Evolutionary conservation across 768 basidiomycete species (phyloP), one percentile per base, ranked within the genome.

Genomic region (Suillus bovinus): DNA sequence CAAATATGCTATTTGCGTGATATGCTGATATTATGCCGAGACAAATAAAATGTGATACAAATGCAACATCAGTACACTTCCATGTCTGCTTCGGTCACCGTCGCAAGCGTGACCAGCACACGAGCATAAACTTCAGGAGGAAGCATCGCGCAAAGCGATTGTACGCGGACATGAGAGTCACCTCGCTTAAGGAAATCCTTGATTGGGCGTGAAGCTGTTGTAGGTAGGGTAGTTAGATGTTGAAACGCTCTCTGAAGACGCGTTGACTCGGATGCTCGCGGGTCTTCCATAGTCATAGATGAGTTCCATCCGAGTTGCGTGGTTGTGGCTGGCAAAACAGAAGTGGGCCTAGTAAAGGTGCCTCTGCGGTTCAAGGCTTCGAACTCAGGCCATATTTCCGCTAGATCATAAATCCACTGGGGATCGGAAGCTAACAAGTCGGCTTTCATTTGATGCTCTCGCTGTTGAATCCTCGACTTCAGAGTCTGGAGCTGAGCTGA

Each of bases 121-220:
- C 38, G 38, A 13, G 17, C 36, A 27, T 27, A 36, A 39, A 36
- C 55, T 56, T 27, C 17, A 24, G 55, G 38, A 7, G 55, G 38
- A 39, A 56, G 55, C 17, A 56, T 56, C 24, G 38, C 6, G 17
- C 36, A 38, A 56, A 56, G 55, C 20, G 55, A 56, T 56, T 27
- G 24, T 17, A 36, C 39, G 14, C 55, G 55, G 24, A 38, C 39
- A 27, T 39, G 5, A 8, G 36, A 8, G 17, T 10, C 38, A 20
- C 36, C 24, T 16, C 24, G 36, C 11, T 11, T 27, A 16, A 17
- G 38, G 10, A 56, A 5, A 27, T 24, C 10, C 3, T 27, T 39
- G 7, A 11, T 56, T 5, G 17, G 36, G 38, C 24, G 10, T 20
- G 36, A 29, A 39, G 3, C 36, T 11, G 36, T 11, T 6, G 36